phyloP scores from a whole-genome alignment of 306 rosid species.

The Nissolia schottii region DNA sequence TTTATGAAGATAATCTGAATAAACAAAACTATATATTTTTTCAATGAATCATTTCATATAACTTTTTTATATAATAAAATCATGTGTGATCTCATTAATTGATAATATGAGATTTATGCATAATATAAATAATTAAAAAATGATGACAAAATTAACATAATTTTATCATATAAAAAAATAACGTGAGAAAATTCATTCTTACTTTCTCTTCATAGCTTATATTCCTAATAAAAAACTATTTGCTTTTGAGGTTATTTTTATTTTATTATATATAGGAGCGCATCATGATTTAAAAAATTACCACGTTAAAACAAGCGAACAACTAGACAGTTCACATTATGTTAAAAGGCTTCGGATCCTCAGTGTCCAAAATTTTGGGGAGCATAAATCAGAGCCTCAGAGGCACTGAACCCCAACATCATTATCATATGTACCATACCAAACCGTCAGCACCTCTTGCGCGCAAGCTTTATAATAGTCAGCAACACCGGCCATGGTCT shows the following conservation, averaged over 20 bases:
- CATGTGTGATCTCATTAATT: too few relatives aligned
- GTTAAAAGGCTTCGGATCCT: conserved; percentile 1
- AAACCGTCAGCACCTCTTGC: background rate
- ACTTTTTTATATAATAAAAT: too few relatives aligned
- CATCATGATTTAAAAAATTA: background rate
- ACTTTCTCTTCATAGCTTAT: background rate
- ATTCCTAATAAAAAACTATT: background rate
- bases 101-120: too few relatives aligned
- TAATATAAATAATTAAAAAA: too few relatives aligned
- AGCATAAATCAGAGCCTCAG: background rate
- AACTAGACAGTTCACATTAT: background rate
- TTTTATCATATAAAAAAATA: too few relatives aligned
- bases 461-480: background rate
- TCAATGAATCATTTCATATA: too few relatives aligned
- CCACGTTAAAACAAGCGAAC: background rate
- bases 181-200: too few relatives aligned
- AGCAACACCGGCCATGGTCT: background rate
- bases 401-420: background rate
- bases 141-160: too few relatives aligned
- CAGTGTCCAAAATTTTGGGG: background rate
- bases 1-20: background rate
- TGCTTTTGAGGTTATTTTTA: background rate
- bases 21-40: background rate
- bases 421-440: background rate
- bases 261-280: background rate